Conservation (phyloP, 495 filamentous ascomycete species). For the Pyrenula massariospora region DNA sequence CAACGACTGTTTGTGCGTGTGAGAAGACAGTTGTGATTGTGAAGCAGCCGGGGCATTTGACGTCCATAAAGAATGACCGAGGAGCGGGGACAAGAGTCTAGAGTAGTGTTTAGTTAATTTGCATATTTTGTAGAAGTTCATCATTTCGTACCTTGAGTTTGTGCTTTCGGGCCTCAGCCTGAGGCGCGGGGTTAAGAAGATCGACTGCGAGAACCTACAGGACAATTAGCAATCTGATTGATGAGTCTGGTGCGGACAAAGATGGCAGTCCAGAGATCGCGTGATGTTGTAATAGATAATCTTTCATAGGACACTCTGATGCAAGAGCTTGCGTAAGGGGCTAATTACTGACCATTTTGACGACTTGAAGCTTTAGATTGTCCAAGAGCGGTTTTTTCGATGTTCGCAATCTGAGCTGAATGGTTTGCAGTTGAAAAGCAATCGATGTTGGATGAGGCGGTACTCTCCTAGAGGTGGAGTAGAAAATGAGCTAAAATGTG, state of each 20-base stretch:
- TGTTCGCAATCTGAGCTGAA: neutral
- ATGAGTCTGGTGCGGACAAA: neutral
- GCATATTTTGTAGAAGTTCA: slow-evolving; percentile 1
- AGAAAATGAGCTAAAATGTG: neutral
- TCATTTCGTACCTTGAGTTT: slow-evolving; percentile 84
- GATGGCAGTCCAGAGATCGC: neutral
- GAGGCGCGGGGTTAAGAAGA: slow-evolving; percentile 95
- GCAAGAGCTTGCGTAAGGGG: too few species aligned
- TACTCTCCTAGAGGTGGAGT: neutral
- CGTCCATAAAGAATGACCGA: slow-evolving; percentile 99
- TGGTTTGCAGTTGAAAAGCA: neutral
- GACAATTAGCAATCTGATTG: slow-evolving; percentile 22
- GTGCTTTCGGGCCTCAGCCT: slow-evolving; percentile 94
- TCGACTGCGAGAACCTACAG: slow-evolving; percentile 98
- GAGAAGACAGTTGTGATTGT: slow-evolving; percentile 99
- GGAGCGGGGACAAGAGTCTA: slow-evolving; percentile 89
- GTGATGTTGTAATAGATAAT: neutral
- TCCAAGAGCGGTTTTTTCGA: neutral
- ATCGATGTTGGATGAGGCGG: neutral
- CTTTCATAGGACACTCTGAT: too few species aligned
- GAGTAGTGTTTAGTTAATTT: slow-evolving; percentile 3
- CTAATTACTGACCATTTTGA: neutral
- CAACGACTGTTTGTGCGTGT: slow-evolving; percentile 98
- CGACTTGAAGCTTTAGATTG: neutral
- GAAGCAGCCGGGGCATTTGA: slow-evolving; percentile 99